A percentile compares a stretch with the other conserved stretches of the same genome.
phyloP scores from a whole-genome alignment of 768 basidiomycete genomes.

The Tephrocybe rancida region DNA sequence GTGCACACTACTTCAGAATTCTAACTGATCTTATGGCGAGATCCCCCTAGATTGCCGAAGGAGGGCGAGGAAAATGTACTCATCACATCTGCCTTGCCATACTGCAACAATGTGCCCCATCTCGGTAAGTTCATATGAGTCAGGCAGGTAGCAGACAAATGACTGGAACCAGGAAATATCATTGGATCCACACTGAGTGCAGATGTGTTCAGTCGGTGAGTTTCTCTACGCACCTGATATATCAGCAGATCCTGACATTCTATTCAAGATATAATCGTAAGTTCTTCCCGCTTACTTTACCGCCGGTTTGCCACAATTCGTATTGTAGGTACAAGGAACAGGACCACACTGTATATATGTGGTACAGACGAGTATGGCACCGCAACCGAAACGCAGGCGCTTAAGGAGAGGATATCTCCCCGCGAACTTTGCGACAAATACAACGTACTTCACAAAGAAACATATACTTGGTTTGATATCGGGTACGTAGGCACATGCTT shows the following conservation, averaged over 20 bases:
- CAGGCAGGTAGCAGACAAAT: slow-evolving; percentile 14
- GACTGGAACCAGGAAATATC: slow-evolving; percentile 63
- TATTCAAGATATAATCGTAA: slow-evolving; percentile 60
- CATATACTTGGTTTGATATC: slow-evolving; percentile 98
- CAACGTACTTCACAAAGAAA: slow-evolving; percentile 82
- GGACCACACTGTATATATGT: slow-evolving; percentile 91
- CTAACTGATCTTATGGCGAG: slow-evolving; percentile 10
- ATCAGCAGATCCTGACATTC: slow-evolving; percentile 2
- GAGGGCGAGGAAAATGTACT: slow-evolving; percentile 87
- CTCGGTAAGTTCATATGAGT: slow-evolving; percentile 59
- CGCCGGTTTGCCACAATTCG: neutral
- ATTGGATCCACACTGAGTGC: slow-evolving; percentile 97
- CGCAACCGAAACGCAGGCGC: slow-evolving; percentile 95
- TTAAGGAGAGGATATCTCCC: slow-evolving; percentile 84
- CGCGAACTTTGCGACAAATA: slow-evolving; percentile 90
- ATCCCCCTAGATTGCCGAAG: slow-evolving; percentile 59
- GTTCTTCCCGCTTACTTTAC: neutral
- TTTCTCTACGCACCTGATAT: slow-evolving; percentile 15
- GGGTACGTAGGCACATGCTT: slow-evolving; percentile 49
- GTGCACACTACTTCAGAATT: slow-evolving; percentile 17
- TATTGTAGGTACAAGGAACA: slow-evolving; percentile 68
- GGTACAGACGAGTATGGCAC: slow-evolving; percentile 99
- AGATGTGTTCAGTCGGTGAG: slow-evolving; percentile 93
- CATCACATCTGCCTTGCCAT: slow-evolving; percentile 94
- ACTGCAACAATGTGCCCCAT: slow-evolving; percentile 97